Conservation (phyloP, 495 filamentous ascomycete species). For the Aspergillus mulundensis region DNA sequence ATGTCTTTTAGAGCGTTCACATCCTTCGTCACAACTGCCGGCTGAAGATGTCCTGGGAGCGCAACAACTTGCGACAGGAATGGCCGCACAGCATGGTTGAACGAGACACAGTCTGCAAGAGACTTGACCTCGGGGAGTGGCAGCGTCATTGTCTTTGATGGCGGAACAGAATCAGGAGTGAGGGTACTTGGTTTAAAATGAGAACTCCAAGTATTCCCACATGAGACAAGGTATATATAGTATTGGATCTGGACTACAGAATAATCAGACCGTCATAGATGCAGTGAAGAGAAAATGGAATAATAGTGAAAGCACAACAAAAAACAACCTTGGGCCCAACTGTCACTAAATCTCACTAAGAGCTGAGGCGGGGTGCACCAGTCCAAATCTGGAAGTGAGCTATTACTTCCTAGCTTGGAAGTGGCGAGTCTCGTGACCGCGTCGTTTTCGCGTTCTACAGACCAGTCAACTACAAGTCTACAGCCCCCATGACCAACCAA, state of each 20-base stretch:
- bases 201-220: conserved; percentile 4
- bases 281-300: not conserved
- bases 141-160: conserved; percentile 46
- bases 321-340: too few species aligned
- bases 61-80: conserved; percentile 74
- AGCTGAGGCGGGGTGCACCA: not conserved
- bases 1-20: conserved; percentile 55
- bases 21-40: conserved; percentile 46
- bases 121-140: conserved; percentile 64
- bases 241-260: too few species aligned
- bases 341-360: too few species aligned
- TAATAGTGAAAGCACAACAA: too few species aligned
- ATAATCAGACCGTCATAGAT: too few species aligned
- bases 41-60: conserved; percentile 60
- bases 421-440: conserved; percentile 1
- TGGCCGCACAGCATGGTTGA: conserved; percentile 63
- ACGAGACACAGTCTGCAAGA: conserved; percentile 68
- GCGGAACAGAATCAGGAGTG: not conserved
- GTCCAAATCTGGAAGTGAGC: not conserved
- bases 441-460: conserved; percentile 13
- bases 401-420: too few species aligned
- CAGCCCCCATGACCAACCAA: not conserved
- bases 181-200: not conserved
- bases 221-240: conserved; percentile 3
- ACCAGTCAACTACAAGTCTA: not conserved